A percentile compares a stretch with the other conserved stretches of the same genome.
These are phyloP conservation scores for Colletotrichum camelliae DNA, from an alignment of 2,329 filamentous ascomycete species.

Conservation along the genomic window DNA sequence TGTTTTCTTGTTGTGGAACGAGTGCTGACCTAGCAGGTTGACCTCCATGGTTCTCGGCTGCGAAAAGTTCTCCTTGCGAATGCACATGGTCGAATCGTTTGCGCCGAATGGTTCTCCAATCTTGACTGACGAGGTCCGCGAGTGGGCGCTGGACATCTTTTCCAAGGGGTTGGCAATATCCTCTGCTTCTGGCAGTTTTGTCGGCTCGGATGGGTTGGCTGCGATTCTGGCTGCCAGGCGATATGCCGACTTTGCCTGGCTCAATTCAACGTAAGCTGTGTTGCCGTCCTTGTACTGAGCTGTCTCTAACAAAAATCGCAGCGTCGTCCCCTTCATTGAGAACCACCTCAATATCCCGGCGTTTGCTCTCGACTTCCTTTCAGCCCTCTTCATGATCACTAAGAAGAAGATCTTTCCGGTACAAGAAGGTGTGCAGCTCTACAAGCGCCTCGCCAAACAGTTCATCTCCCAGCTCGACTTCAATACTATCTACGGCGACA, in stretches of 20 bases:
- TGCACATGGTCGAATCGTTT: background rate
- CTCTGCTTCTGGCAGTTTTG: background rate
- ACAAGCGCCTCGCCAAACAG: background rate
- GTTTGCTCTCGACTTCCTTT: background rate
- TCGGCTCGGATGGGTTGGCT: background rate
- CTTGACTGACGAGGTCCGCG: background rate
- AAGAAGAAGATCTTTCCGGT: background rate
- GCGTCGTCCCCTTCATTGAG: background rate
- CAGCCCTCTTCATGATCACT: background rate
- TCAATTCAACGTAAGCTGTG: background rate
- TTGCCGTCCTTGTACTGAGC: background rate
- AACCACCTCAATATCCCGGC: background rate
- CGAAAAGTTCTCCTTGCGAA: background rate
- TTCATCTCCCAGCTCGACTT: background rate
- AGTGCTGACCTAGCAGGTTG: background rate
- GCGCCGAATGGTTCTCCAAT: background rate
- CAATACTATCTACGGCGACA: background rate
- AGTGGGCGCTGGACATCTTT: background rate
- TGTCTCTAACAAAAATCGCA: background rate
- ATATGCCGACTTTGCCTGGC: conserved; percentile 2
- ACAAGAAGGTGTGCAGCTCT: background rate
- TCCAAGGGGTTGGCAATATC: background rate
- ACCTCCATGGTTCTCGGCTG: background rate
- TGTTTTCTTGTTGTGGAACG: background rate
- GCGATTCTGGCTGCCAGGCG: background rate